Percentiles rank a stretch among this genome's conserved stretches.
Evolutionary conservation across 2,329 filamentous ascomycete genomes (phyloP).

Genomic region (Talaromyces sp.): DNA sequence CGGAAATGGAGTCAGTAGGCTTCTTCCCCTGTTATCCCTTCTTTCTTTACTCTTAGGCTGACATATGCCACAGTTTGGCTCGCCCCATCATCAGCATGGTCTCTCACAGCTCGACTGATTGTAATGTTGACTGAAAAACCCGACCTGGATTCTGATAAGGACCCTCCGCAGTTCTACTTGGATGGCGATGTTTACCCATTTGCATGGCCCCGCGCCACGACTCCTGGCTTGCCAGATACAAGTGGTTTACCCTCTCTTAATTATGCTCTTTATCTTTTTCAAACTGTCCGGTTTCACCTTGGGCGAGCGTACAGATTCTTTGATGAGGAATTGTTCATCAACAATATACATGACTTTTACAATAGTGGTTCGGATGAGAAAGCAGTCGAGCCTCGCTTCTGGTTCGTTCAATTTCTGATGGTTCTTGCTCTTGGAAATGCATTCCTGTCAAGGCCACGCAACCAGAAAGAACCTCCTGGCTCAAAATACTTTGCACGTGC

Average conservation of each 20-base stretch:
- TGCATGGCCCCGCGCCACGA: background rate
- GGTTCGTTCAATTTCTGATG: slow-evolving; percentile 16
- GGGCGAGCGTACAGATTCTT: background rate
- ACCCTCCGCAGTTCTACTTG: background rate
- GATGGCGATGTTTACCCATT: background rate
- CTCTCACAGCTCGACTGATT: slow-evolving; percentile 20
- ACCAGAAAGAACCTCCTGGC: slow-evolving; percentile 14
- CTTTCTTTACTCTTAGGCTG: background rate
- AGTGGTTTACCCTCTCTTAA: background rate
- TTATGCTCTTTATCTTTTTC: background rate
- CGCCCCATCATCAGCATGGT: slow-evolving; percentile 21
- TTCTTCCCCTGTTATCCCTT: background rate
- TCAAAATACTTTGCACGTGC: slow-evolving; percentile 18
- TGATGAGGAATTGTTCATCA: background rate
- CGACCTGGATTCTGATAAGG: background rate
- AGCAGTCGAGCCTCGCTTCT: background rate
- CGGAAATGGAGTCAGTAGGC: background rate
- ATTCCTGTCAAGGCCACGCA: slow-evolving; percentile 13
- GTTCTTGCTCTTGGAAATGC: slow-evolving; percentile 17
- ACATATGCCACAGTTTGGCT: slow-evolving; percentile 16
- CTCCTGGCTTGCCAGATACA: background rate
- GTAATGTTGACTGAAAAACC: slow-evolving; percentile 21
- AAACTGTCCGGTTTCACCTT: background rate
- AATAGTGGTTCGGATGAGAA: background rate
- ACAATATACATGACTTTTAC: background rate